Conservation (phyloP, 768 basidiomycete genomes). For the Termitomyces sp. region DNA sequence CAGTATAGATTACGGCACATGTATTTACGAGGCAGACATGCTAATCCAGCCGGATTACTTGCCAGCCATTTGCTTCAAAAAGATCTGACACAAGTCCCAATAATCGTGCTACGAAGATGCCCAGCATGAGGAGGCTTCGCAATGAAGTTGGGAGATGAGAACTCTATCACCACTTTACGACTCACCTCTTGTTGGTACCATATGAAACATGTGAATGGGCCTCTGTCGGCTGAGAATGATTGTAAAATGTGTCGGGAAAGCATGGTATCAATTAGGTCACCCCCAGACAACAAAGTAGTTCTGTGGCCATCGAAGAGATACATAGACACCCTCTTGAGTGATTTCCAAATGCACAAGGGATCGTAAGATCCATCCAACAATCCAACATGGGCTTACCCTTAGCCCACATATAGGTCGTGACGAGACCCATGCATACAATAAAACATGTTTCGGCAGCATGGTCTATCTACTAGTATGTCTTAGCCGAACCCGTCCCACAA, state of each 20-base stretch:
- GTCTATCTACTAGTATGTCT: background rate
- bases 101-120: slow-evolving; percentile 92
- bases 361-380: background rate
- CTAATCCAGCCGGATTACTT: slow-evolving; percentile 83
- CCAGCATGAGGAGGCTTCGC: slow-evolving; percentile 98
- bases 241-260: too few relatives aligned
- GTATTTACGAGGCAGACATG: background rate
- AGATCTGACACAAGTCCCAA: slow-evolving; percentile 90
- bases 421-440: background rate
- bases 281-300: background rate
- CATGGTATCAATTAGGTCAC: too few relatives aligned
- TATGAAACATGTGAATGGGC: slow-evolving; percentile 49
- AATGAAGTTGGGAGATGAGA: slow-evolving; percentile 94
- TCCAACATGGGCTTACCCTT: background rate
- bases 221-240: slow-evolving; percentile 43
- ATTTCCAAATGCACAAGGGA: background rate
- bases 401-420: background rate
- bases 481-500: slow-evolving; percentile 48
- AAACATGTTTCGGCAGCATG: background rate
- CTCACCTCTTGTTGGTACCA: slow-evolving; percentile 73
- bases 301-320: background rate
- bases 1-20: background rate
- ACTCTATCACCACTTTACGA: slow-evolving; percentile 82
- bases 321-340: background rate
- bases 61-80: slow-evolving; percentile 88